These are phyloP conservation scores for Euphorbia pulcherrima DNA, from an alignment of 345 rosid species.

Conservation along the genomic window DNA sequence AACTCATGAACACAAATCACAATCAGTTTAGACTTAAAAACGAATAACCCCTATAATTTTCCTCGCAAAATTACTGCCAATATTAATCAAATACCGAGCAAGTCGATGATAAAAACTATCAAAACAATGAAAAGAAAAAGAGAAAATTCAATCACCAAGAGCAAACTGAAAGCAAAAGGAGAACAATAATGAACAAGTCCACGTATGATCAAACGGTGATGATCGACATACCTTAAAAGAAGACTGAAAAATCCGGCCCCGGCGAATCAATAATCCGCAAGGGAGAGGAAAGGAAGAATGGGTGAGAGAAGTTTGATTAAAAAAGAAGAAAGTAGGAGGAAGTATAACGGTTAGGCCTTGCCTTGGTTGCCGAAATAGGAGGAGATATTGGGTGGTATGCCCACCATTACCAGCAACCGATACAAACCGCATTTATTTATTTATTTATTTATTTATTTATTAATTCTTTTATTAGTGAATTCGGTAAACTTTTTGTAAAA, in stretches of 20 bases:
- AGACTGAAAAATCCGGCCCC: background rate
- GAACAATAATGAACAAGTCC: background rate
- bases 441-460: background rate
- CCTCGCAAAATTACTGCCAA: background rate
- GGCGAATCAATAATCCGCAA: background rate
- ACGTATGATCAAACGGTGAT: background rate
- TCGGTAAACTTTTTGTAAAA: too few species aligned
- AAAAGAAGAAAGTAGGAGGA: background rate
- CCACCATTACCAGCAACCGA: conserved; percentile 28
- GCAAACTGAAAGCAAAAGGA: background rate
- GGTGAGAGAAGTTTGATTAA: background rate
- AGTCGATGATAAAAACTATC: conserved; percentile 9
- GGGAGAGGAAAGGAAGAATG: background rate
- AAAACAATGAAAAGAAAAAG: conserved; percentile 1
- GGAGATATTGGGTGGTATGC: conserved; percentile 20
- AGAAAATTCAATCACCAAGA: conserved; percentile 18
- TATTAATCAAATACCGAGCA: background rate
- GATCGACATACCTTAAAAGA: conserved; percentile 18
- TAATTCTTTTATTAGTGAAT: too few species aligned
- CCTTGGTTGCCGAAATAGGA: conserved; percentile 18
- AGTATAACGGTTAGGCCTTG: conserved; percentile 19
- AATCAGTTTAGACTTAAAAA: background rate
- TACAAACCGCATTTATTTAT: conserved; percentile 10
- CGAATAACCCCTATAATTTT: too few species aligned
- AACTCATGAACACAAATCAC: background rate